phyloP scores from a whole-genome alignment of 352 stramenopile genomes.

The Phytophthora agathidicida region DNA sequence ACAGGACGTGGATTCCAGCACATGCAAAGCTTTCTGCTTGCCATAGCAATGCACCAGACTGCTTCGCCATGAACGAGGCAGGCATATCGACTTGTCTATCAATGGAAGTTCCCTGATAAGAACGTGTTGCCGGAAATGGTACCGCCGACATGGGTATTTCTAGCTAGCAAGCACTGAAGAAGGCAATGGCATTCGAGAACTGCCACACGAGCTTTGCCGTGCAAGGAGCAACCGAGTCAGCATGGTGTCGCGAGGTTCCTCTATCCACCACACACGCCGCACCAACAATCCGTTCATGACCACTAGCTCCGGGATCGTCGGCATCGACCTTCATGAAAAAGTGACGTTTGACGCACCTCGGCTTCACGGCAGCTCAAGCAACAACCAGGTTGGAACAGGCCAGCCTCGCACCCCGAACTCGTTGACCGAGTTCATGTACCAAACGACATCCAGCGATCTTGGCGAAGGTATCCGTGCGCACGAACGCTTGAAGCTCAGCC shows the following conservation, averaged over 20 bases:
- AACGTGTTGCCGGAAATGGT: constrained; percentile 14
- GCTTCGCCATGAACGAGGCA: too few species aligned
- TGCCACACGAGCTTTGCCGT: background rate
- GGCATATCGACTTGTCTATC: constrained; percentile 15
- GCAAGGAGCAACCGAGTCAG: background rate
- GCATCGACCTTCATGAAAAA: constrained; percentile 77
- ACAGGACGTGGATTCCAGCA: too few species aligned
- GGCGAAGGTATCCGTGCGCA: constrained; percentile 48
- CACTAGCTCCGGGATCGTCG: constrained; percentile 84
- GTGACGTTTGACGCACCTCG: constrained; percentile 67
- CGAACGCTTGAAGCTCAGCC: constrained; percentile 64
- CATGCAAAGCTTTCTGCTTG: too few species aligned
- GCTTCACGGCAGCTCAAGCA: constrained; percentile 34
- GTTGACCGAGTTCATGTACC: constrained; percentile 83
- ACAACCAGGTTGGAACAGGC: constrained; percentile 37
- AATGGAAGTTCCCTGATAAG: constrained; percentile 17
- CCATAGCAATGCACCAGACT: too few species aligned
- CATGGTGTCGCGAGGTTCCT: constrained; percentile 80
- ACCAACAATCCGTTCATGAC: constrained; percentile 86
- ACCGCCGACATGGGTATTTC: constrained; percentile 14
- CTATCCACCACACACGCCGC: constrained; percentile 70
- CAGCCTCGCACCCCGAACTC: constrained; percentile 24
- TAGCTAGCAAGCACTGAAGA: background rate
- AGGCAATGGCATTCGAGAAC: constrained; percentile 9
- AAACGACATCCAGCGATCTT: constrained; percentile 64